Conservation (phyloP, 352 stramenopile species). For the Peronospora belbahrii region DNA sequence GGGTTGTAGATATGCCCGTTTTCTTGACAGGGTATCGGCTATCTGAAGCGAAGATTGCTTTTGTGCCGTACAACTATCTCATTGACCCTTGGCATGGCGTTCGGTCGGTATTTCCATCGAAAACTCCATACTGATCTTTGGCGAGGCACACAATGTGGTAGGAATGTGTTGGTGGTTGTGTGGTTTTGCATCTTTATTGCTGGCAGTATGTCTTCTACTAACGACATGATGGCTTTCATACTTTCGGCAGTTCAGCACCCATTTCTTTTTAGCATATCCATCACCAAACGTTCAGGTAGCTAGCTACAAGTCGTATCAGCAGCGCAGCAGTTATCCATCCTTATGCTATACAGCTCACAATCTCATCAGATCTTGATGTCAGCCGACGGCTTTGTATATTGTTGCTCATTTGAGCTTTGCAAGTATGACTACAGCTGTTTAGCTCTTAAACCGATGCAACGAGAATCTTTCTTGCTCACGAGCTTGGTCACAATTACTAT, state of each 20-base stretch:
- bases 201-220: no score
- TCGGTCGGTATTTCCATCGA: constrained; percentile 92
- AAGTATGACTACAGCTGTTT: constrained; percentile 16
- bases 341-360: neutral
- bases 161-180: neutral
- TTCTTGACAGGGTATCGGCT: constrained; percentile 91
- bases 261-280: neutral
- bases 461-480: constrained; percentile 10
- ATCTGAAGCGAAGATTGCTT: constrained; percentile 91
- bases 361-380: neutral
- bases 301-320: no score
- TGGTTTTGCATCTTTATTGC: neutral
- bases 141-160: constrained; percentile 99
- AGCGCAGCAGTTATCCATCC: neutral
- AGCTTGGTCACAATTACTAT: constrained; percentile 25
- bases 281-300: no score
- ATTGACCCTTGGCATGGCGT: constrained; percentile 84
- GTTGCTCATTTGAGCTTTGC: constrained; percentile 1
- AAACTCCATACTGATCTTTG: constrained; percentile 97
- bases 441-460: constrained; percentile 18
- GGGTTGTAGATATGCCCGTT: constrained; percentile 92
- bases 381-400: constrained; percentile 14
- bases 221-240: no score
- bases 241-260: no score
- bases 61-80: no score